Base-by-base conservation (phyloP, 1,284 basidiomycete genomes). In the Leccinum subrobustum region DNA sequence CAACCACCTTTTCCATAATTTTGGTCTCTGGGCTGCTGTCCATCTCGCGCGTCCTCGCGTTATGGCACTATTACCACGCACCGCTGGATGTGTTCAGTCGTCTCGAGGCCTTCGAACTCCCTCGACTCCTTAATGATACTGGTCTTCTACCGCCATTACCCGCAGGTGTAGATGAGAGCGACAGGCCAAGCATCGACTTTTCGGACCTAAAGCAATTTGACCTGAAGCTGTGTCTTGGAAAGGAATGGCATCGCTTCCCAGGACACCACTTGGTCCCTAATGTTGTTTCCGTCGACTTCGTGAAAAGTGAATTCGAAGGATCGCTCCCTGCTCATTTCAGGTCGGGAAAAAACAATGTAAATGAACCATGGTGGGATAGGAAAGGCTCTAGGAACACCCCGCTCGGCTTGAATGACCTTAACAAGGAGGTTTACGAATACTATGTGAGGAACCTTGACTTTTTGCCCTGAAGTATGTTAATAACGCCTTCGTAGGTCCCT, bases 221-320 rank as follows among this genome's bases (percentile, higher is more conserved):
- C 60, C 74, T 96, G 59, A 86, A 81, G n/a, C 73, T 99, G 2
- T 99, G 97, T 77, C 83, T 92, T 59, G 95, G 90, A 35, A 93
- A 96, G 71, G 96, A 99, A 76, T 99, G 97, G 97, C 82, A 98
- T 72, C 84, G 96, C 14, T 99, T 96, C 81, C 94, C 96, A 0
- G 86, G 92, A 1, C 90, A 92, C 72, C 98, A 92, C 76, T 83
- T 96, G 54, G 83, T 98, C 18, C 95, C 96, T 1, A 84, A 90
- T 58, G 90, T 86, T 16, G 79, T 98, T 59, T 83, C 87, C 52
- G 88, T 96, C 14, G 83, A 91, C 63, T 98, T 95, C 77, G 79
- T 98, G 72, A 89, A 93, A 79, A 94, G 90, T 74, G 93, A 90
- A 59, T 97, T 98, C 68, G 82, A 88, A 60, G 96, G 95, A 14